Evolutionary conservation across 2,329 filamentous ascomycete species (phyloP).

Genomic region (Phialophora chinensis): DNA sequence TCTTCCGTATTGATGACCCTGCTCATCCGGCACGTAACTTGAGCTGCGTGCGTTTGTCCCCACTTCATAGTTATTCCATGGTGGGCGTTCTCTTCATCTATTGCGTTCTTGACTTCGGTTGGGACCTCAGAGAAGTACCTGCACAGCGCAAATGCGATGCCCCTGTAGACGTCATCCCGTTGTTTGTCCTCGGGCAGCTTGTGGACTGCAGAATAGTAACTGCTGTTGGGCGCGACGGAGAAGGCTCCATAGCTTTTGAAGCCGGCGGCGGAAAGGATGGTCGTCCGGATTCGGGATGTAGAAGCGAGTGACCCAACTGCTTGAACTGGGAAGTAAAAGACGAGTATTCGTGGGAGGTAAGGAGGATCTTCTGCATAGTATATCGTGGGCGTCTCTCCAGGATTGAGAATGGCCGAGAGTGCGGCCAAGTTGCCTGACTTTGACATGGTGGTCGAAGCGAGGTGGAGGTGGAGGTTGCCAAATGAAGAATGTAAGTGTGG

Average conservation of each 20-base stretch:
- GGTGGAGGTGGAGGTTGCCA: background rate
- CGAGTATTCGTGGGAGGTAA: conserved; percentile 76
- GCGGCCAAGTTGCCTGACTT: conserved; percentile 40
- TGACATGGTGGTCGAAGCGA: conserved; percentile 32
- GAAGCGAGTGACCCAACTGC: conserved; percentile 85
- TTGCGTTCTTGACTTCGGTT: conserved; percentile 72
- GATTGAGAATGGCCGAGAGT: conserved; percentile 37
- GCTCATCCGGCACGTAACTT: conserved; percentile 83
- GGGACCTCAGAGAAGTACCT: conserved; percentile 94
- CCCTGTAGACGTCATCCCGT: conserved; percentile 90
- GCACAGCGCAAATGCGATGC: conserved; percentile 86
- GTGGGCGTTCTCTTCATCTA: conserved; percentile 55
- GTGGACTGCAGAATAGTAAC: conserved; percentile 87
- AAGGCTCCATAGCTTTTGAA: conserved; percentile 89
- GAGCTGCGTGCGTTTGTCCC: conserved; percentile 84
- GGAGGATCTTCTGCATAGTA: conserved; percentile 88
- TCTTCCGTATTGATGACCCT: conserved; percentile 77
- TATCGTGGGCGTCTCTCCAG: conserved; percentile 59
- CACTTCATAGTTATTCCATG: conserved; percentile 39
- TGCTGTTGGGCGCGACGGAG: conserved; percentile 89
- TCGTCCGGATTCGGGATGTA: conserved; percentile 91
- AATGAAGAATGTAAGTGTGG: conserved; percentile 9
- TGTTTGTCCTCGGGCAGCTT: conserved; percentile 91
- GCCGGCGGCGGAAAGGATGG: conserved; percentile 87
- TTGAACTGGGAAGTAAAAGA: conserved; percentile 91